Evolutionary conservation across 768 basidiomycete genomes (phyloP).

Genomic region (Lepiota subincarnata): DNA sequence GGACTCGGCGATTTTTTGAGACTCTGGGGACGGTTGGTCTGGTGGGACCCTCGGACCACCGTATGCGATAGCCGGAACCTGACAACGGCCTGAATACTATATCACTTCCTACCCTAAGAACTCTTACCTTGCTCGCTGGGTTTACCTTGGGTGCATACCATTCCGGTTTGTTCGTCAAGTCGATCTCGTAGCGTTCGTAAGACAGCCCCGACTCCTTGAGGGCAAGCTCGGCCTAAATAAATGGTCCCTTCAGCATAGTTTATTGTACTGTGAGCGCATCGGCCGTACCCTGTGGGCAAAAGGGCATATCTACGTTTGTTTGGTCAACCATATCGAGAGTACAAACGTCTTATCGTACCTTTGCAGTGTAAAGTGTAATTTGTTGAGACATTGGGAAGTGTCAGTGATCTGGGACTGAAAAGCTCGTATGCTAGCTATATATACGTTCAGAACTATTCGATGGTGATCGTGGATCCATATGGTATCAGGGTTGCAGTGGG

Average conservation of each 20-base stretch:
- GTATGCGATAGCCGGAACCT: slow-evolving; percentile 59
- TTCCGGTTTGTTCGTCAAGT: slow-evolving; percentile 60
- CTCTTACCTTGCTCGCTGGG: slow-evolving; percentile 56
- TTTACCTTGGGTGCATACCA: slow-evolving; percentile 68
- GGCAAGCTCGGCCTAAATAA: slow-evolving; percentile 52
- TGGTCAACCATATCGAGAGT: neutral
- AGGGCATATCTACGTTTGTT: slow-evolving; percentile 44
- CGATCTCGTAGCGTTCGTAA: slow-evolving; percentile 52
- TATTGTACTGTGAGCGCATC: neutral
- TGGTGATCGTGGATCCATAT: too few relatives aligned
- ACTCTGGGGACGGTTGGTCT: slow-evolving; percentile 55
- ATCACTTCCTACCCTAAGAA: neutral
- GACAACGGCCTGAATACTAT: neutral
- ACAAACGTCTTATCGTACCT: slow-evolving; percentile 25
- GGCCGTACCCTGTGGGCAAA: slow-evolving; percentile 50
- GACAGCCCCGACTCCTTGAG: slow-evolving; percentile 50
- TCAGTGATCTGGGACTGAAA: neutral
- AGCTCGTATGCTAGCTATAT: neutral
- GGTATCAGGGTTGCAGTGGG: too few relatives aligned
- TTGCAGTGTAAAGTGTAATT: slow-evolving; percentile 43
- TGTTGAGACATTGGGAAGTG: slow-evolving; percentile 18
- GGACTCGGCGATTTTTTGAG: slow-evolving; percentile 60
- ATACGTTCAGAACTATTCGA: neutral
- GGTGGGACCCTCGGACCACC: slow-evolving; percentile 56
- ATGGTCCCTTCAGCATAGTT: neutral